phyloP scores from a whole-genome alignment of 371 early-diverging fungal species.

The Mortierella sp. region DNA sequence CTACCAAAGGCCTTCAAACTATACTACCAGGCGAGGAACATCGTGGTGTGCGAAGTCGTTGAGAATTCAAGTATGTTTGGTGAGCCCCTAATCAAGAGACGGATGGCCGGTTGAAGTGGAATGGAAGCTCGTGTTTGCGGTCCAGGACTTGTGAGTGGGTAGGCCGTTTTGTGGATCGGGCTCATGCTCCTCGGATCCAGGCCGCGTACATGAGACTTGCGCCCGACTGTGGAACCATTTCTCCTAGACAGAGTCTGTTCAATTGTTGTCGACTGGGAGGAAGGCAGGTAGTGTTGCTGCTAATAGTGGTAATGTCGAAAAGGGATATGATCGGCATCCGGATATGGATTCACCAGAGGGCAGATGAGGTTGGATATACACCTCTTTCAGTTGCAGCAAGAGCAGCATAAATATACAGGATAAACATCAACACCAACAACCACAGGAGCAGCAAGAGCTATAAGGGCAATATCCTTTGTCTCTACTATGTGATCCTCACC shows the following conservation, averaged over 20 bases:
- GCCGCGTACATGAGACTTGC: slow-evolving; percentile 28
- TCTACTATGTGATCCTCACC: background rate
- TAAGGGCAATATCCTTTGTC: background rate
- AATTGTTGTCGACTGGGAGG: background rate
- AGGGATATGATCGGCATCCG: background rate
- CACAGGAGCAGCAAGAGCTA: background rate
- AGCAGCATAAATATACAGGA: background rate
- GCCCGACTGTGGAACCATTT: slow-evolving; percentile 16
- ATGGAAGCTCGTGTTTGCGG: slow-evolving; percentile 10
- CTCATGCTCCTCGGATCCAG: slow-evolving; percentile 23
- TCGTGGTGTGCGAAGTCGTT: slow-evolving; percentile 15
- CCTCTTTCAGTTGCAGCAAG: background rate
- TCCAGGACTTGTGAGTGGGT: slow-evolving; percentile 15
- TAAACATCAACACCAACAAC: background rate
- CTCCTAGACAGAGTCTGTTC: slow-evolving; percentile 11
- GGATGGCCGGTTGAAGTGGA: slow-evolving; percentile 21
- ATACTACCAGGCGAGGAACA: slow-evolving; percentile 9
- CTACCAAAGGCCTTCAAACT: background rate
- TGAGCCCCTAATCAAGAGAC: slow-evolving; percentile 14
- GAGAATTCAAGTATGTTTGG: slow-evolving; percentile 21
- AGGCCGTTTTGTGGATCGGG: slow-evolving; percentile 9
- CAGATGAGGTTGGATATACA: background rate
- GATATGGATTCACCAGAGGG: background rate
- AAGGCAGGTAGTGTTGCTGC: background rate
- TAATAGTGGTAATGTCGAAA: background rate